phyloP scores from a whole-genome alignment of 2,329 filamentous ascomycete genomes.

The Sporothrix variecibatus region DNA sequence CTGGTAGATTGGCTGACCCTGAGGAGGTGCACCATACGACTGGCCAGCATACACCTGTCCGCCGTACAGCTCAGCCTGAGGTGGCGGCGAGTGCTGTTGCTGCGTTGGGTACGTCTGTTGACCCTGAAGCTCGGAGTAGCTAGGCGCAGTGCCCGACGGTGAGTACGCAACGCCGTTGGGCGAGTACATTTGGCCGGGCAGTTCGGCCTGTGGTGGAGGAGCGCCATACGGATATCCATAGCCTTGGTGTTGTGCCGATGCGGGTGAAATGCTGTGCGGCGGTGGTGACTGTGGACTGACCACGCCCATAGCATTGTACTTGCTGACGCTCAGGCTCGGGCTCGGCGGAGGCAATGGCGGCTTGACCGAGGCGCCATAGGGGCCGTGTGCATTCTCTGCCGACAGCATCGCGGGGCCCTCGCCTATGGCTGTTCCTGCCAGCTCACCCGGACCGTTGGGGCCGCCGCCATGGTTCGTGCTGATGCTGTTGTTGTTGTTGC shows the following conservation, averaged over 20 bases:
- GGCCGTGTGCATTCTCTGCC: conserved; percentile 14
- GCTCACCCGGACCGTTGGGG: conserved; percentile 39
- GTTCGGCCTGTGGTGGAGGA: conserved; percentile 33
- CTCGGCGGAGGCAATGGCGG: conserved; percentile 35
- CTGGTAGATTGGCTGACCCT: conserved; percentile 27
- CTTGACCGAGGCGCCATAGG: neutral
- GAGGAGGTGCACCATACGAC: conserved; percentile 24
- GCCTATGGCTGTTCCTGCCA: conserved; percentile 32
- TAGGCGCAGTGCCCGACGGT: conserved; percentile 18
- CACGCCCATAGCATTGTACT: conserved; percentile 21
- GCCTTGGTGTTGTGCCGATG: conserved; percentile 32
- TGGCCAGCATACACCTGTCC: conserved; percentile 30
- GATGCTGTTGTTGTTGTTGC: conserved; percentile 21
- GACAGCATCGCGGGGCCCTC: conserved; percentile 25
- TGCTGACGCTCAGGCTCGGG: conserved; percentile 36
- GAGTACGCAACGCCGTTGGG: conserved; percentile 27
- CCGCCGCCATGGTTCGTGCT: neutral
- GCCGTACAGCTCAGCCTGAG: conserved; percentile 34
- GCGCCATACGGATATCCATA: conserved; percentile 23
- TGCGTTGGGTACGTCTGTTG: conserved; percentile 25
- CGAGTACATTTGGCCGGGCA: conserved; percentile 32
- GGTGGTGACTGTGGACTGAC: conserved; percentile 22
- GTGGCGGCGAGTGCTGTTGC: conserved; percentile 9
- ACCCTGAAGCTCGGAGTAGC: conserved; percentile 35
- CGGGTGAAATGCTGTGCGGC: conserved; percentile 33